These are phyloP conservation scores for Syzygium grande DNA, from an alignment of 345 rosid genomes.

Conservation along the genomic window DNA sequence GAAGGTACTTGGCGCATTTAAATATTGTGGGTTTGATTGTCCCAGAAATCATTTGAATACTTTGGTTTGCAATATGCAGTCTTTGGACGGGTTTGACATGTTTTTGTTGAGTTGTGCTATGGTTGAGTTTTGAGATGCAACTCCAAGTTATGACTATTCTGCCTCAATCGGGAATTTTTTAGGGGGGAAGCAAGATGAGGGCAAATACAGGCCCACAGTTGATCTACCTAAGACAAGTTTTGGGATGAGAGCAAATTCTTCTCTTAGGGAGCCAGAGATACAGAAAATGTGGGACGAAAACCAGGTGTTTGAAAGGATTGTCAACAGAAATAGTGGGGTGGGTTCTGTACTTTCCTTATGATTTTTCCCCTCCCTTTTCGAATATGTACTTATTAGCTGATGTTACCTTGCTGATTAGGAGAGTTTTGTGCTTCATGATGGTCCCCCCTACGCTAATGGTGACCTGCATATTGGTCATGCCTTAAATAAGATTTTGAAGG, in stretches of 20 bases:
- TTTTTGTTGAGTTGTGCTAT: background rate
- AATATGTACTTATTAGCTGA: slow-evolving; percentile 19
- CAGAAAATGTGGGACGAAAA: slow-evolving; percentile 85
- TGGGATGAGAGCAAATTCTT: slow-evolving; percentile 87
- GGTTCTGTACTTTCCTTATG: slow-evolving; percentile 13
- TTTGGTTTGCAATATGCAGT: background rate
- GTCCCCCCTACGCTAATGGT: slow-evolving; percentile 98
- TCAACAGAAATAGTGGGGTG: slow-evolving; percentile 71
- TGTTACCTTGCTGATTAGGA: slow-evolving; percentile 36
- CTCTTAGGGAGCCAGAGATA: slow-evolving; percentile 84
- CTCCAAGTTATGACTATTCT: background rate
- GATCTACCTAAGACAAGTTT: slow-evolving; percentile 85
- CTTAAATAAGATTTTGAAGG: slow-evolving; percentile 89
- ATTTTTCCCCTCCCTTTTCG: slow-evolving; percentile 1
- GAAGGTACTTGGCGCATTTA: slow-evolving; percentile 29
- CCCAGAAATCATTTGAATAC: background rate
- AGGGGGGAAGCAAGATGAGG: slow-evolving; percentile 85
- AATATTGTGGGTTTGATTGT: background rate
- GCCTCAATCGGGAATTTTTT: slow-evolving; percentile 9
- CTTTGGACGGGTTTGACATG: background rate
- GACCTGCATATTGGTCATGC: slow-evolving; percentile 96
- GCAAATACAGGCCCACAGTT: slow-evolving; percentile 84
- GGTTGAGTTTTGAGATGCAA: background rate
- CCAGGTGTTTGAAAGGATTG: slow-evolving; percentile 73
- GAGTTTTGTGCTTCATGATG: slow-evolving; percentile 88